Base-by-base conservation (phyloP, 192 early-diverging fungal genomes). In the Coemansia sp. region DNA sequence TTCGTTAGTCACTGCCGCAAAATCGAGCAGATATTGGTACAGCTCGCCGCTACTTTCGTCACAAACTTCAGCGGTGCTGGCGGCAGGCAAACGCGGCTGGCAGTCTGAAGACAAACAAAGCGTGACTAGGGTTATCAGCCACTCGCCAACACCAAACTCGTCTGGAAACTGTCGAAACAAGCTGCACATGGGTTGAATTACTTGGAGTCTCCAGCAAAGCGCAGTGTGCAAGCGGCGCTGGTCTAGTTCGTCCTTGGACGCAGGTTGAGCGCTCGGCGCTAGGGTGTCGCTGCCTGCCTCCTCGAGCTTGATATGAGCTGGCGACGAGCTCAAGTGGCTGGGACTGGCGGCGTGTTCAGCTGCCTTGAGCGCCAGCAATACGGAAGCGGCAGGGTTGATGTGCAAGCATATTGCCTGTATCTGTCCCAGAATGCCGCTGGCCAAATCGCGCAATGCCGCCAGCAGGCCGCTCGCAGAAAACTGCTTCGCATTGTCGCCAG, bases 131-230 rank as follows among this genome's bases (percentile, higher is more conserved):
- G 72, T 65, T 21, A 52, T 63, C 8, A 75, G 72, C 72, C 72
- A 75, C 8, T 75, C 65, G 33, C 60, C 43, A 5, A 56, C 65
- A 3, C 41, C 65, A 56, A 75, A 65, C 29, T 75, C 65, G 13
- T 75, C 72, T 0, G 72, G 72, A n/a, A 47, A 64, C 47, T n/a
- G 35, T 7, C 72, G 72, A 43, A 75, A 42, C 17, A 75, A 29
- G 2, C 30, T 45, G 25, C 65, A 68, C 35, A 75, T 34, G 14
- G 72, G 65, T 32, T 56, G 65, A 1, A 64, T 38, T 2, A 50
- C 57, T 15, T 68, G 65, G 2, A 75, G 36, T n/a, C 65, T 53
- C 60, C 72, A 64, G 35, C 30, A 23, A 17, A 66, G 38, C 0
- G 58, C 61, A 21, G 56, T 26, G 14, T 53, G 59, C 49, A 68